Base-by-base conservation (phyloP, 2,329 filamentous ascomycete species). In the Hypomyces perniciosus region DNA sequence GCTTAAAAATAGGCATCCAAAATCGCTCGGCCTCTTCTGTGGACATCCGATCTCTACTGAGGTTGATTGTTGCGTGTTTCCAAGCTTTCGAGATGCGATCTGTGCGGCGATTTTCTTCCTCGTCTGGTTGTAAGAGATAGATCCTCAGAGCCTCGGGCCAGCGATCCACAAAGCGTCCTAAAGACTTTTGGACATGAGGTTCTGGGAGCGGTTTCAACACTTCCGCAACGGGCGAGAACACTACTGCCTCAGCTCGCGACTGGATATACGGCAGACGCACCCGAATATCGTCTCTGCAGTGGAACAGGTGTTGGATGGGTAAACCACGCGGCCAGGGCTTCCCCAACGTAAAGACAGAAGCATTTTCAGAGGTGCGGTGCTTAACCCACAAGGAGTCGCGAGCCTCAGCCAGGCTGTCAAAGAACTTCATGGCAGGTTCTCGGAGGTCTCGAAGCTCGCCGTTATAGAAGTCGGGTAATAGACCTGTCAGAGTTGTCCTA, bases 11-110 rank as follows among this genome's bases (percentile, higher is more conserved):
- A 6, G 46, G 35, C 27, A 20, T 37, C 50, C 50, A 52, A 33
- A 40, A 50, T n/a, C 46, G 41, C 13, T n/a, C 42, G 2, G 46
- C 42, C 7, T 52, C 50, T 41, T 52, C 50, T 10, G 9, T 6
- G 9, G 50, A 45, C 46, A 52, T 49, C 13, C 50, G 50, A 12
- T 5, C 28, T 13, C 45, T 44, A 33, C 41, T 45, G 4, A 52
- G 42, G n/a, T 34, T 35, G n/a, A 35, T 6, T 4, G 35, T 52
- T 5, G 50, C 46, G 20, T 52, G 20, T 1, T 13, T n/a, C 50
- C 50, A 52, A 8, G 50, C 46, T 12, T n/a, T 41, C 13, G 10
- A 13, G 7, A 50, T 42, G 30, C 35, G 50, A 4, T 49, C 35
- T 12, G 20, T 20, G 20, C 39, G 33, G 6, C 46, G 50, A 4